Base-by-base conservation (phyloP, 371 early-diverging fungal species). In the Lichtheimia hyalospora region DNA sequence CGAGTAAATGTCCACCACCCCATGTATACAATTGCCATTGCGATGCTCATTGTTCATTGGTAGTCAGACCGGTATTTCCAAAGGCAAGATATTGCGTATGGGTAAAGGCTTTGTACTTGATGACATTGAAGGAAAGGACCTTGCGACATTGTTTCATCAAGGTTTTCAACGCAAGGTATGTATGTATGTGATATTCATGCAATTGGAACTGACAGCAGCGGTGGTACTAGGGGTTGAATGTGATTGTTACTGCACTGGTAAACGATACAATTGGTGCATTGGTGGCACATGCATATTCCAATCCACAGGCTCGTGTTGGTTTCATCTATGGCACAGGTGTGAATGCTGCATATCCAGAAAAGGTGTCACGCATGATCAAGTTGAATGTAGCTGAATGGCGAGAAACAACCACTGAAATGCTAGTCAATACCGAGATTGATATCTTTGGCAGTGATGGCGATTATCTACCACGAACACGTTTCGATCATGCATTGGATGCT, bases 211-310 rank as follows among this genome's bases (percentile, higher is more conserved):
- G 34, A 16, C 21, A 25, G 10, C 13, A n/a, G 12, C 20, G 39
- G 24, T 54, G 10, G n/a, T n/a, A n/a, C n/a, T 59, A 79, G 79
- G 77, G 73, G 23, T 61, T 86, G 40, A 83, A 88, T 48, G 83
- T 95, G 46, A 62, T 79, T 23, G 87, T 94, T 41, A 79, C 85
- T 39, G 93, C 94, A 16, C 74, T 96, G 10, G 83, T 96, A 54
- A 96, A 96, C 81, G 97, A 96, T 73, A 93, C 95, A 0, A 94
- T 94, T 43, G 94, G 94, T 24, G 91, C 95, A 1, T 75, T 95
- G 40, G 84, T 94, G 51, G 87, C 94, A 28, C 89, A 94, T 54
- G 92, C 92, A 5, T 95, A 93, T 75, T 64, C 72, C 48, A 81
- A 87, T 54, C 91, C 92, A 7, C 83, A 84, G 42, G 89, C 93